These are phyloP conservation scores for Uncinocarpus reesii DNA, from an alignment of 2,329 filamentous ascomycete species.

Conservation along the genomic window DNA sequence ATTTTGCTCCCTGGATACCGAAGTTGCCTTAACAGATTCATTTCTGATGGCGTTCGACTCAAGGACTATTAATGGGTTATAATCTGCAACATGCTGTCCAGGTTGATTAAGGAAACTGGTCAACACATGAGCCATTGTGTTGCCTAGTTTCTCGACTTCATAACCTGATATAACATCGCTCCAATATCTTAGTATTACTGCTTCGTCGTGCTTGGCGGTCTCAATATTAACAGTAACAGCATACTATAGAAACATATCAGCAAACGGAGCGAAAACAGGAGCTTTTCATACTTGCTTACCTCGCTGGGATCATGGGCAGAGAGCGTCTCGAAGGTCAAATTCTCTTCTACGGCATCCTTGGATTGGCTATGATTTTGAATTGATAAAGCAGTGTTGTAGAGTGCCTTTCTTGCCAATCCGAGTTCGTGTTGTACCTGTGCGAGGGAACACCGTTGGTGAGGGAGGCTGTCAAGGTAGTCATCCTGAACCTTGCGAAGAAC, in stretches of 20 bases:
- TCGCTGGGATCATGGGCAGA: conserved; percentile 16
- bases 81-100: conserved; percentile 1
- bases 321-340: conserved; percentile 14
- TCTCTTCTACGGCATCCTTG: conserved; percentile 12
- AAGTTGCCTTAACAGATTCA: background rate
- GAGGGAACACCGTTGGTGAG: conserved; percentile 16
- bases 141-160: conserved; percentile 25
- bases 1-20: background rate
- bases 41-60: background rate
- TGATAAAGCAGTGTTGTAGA: conserved; percentile 18
- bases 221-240: conserved; percentile 25
- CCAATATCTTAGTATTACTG: conserved; percentile 34
- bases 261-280: background rate
- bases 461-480: conserved; percentile 16
- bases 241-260: conserved; percentile 23
- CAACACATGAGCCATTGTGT: conserved; percentile 27
- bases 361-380: conserved; percentile 16
- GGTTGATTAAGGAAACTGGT: conserved; percentile 26
- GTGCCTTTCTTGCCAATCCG: conserved; percentile 12
- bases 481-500: conserved; percentile 15
- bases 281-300: conserved; percentile 8
- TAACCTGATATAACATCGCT: conserved; percentile 29
- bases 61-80: background rate
- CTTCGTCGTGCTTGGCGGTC: conserved; percentile 28
- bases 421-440: conserved; percentile 16